Evolutionary conservation across 1,284 basidiomycete species (phyloP).

Genomic region (Porodaedalea pini): DNA sequence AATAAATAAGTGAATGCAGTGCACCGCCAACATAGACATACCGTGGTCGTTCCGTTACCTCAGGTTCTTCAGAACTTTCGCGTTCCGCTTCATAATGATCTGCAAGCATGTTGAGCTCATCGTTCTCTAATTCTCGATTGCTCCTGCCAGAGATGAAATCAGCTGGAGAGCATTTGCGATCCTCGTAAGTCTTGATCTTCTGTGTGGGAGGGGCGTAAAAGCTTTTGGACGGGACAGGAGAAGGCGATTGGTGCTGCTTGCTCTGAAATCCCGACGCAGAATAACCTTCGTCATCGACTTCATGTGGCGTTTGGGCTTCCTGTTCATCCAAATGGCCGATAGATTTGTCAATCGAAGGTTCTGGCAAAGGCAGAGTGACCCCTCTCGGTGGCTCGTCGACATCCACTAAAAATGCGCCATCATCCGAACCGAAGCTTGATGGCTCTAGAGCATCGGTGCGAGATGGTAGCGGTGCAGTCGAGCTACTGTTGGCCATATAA

Average conservation of each 20-base stretch:
- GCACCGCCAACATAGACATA: neutral
- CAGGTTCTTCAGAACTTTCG: neutral
- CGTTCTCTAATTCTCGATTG: neutral
- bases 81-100: conserved; percentile 12
- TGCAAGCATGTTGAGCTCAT: conserved; percentile 9
- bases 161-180: neutral
- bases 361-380: neutral
- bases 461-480: neutral
- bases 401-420: neutral
- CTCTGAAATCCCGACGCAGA: neutral
- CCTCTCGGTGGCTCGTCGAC: neutral
- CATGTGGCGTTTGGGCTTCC: neutral
- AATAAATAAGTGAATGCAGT: neutral
- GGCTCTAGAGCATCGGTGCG: neutral
- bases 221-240: conserved; percentile 5
- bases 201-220: neutral
- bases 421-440: neutral
- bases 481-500: neutral
- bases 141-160: neutral
- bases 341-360: neutral
- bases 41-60: neutral
- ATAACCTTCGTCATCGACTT: neutral
- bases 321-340: neutral
- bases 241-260: neutral
- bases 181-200: neutral